Evolutionary conservation across 768 basidiomycete genomes (phyloP).

Genomic region (Pleurotus cornucopiae): DNA sequence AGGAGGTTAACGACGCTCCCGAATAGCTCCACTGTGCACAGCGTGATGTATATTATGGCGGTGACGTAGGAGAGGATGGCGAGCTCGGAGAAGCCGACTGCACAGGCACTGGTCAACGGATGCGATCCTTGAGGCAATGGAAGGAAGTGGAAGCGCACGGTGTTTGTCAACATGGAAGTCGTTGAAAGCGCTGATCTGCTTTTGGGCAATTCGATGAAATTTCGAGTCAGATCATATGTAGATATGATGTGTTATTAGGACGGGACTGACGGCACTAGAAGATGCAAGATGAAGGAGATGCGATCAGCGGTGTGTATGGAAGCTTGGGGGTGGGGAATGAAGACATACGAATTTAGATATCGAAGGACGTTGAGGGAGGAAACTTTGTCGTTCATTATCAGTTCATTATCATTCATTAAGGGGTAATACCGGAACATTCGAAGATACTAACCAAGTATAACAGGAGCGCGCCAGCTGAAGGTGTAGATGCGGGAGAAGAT

Average conservation of each 20-base stretch:
- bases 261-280: not conserved
- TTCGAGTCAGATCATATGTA: no score
- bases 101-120: not conserved
- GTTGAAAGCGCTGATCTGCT: not conserved
- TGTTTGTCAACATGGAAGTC: slow-evolving; percentile 2
- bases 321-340: not conserved
- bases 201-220: not conserved
- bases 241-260: not conserved
- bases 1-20: not conserved
- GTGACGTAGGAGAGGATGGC: not conserved
- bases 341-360: not conserved
- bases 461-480: slow-evolving; percentile 1
- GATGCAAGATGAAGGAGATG: not conserved
- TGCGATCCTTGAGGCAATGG: not conserved
- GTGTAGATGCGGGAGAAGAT: not conserved
- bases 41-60: not conserved
- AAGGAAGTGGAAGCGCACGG: not conserved
- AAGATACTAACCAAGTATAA: slow-evolving; percentile 4
- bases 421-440: not conserved
- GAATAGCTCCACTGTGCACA: slow-evolving; percentile 1
- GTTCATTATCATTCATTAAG: not conserved
- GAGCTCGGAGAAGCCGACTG: slow-evolving; percentile 1
- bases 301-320: no score
- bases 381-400: not conserved
- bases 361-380: not conserved